Evolutionary conservation across 208 protist genomes (phyloP).

Genomic region (Acanthamoeba lenticulata): DNA sequence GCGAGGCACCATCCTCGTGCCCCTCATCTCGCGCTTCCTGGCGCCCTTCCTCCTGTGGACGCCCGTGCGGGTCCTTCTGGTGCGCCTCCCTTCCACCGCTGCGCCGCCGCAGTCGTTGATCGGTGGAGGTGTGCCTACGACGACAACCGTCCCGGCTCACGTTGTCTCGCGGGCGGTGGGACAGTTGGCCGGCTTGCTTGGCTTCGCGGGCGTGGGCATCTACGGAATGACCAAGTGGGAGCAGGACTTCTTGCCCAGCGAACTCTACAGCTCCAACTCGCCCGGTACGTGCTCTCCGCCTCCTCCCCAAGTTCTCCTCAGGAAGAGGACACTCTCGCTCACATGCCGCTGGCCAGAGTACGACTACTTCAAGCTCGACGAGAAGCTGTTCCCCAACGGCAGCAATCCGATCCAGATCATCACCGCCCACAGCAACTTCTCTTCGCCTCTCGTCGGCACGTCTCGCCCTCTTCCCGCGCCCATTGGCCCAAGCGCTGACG

Average conservation of each 20-base stretch:
- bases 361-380: slow-evolving; percentile 36
- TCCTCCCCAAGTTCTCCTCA: too few species aligned
- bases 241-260: slow-evolving; percentile 32
- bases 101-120: too few species aligned
- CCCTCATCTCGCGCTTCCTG: background rate
- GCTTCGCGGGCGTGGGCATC: slow-evolving; percentile 18
- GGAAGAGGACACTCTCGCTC: too few species aligned
- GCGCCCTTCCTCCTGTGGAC: slow-evolving; percentile 20
- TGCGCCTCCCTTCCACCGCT: background rate
- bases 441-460: background rate
- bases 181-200: background rate
- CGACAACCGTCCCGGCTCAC: too few species aligned
- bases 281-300: background rate
- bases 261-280: slow-evolving; percentile 59
- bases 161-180: too few species aligned
- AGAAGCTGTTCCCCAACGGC: slow-evolving; percentile 41
- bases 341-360: background rate
- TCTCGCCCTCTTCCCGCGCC: background rate
- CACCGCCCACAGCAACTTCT: background rate
- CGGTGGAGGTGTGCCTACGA: too few species aligned
- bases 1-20: slow-evolving; percentile 17
- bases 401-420: slow-evolving; percentile 30
- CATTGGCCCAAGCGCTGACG: background rate
- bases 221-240: slow-evolving; percentile 40
- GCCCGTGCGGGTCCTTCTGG: slow-evolving; percentile 8